These are phyloP conservation scores for Jasminum sambac DNA, from an alignment of 257 asterid genomes.

Conservation along the genomic window DNA sequence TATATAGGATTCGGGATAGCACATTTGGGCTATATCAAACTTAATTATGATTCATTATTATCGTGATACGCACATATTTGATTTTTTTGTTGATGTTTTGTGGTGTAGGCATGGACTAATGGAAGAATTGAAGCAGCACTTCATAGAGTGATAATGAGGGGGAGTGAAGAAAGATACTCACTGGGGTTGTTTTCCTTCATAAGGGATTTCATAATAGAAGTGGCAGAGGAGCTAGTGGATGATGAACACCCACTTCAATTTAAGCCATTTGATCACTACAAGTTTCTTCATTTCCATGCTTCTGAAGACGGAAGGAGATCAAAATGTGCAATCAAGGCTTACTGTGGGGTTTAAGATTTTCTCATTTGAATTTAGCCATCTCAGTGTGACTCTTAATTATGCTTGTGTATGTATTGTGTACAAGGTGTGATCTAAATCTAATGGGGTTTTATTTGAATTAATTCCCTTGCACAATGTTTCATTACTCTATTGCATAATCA, in stretches of 20 bases:
- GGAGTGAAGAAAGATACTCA: slow-evolving; percentile 36
- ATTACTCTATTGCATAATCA: no score
- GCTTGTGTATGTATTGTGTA: no score
- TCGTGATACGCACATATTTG: no score
- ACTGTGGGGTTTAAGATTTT: slow-evolving; percentile 41
- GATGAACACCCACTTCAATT: slow-evolving; percentile 29
- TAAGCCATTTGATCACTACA: slow-evolving; percentile 41
- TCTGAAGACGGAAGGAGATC: slow-evolving; percentile 40
- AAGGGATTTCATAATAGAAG: slow-evolving; percentile 23
- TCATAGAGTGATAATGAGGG: slow-evolving; percentile 42
- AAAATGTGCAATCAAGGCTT: slow-evolving; percentile 34
- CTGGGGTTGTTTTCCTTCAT: slow-evolving; percentile 31
- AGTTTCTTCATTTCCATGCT: slow-evolving; percentile 31
- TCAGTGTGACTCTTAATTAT: no score
- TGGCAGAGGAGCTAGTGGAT: slow-evolving; percentile 34
- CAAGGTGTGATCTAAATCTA: no score
- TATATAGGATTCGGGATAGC: no score
- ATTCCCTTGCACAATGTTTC: no score
- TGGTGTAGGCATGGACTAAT: slow-evolving; percentile 44
- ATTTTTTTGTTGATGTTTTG: background rate
- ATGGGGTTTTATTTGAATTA: no score
- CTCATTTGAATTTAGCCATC: background rate
- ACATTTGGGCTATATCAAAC: no score
- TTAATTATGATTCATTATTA: no score
- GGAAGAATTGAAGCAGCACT: slow-evolving; percentile 39